Evolutionary conservation across 2,329 filamentous ascomycete species (phyloP).

Genomic region (Eurotiales sp.): DNA sequence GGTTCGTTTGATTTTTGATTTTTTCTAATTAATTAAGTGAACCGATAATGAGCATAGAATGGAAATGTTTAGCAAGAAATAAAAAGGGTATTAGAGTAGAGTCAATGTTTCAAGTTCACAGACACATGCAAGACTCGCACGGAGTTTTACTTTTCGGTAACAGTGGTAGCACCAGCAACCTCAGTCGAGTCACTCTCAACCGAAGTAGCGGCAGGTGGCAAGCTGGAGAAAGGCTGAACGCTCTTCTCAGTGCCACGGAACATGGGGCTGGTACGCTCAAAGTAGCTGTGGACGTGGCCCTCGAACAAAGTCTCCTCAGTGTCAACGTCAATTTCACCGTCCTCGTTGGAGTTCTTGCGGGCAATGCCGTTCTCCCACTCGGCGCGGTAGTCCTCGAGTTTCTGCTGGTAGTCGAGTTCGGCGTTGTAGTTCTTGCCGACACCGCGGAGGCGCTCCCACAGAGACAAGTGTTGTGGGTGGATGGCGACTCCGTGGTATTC

Average conservation of each 20-base stretch:
- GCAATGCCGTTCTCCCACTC: conserved; percentile 52
- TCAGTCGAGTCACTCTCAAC: conserved; percentile 11
- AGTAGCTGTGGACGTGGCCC: conserved; percentile 51
- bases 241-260: conserved; percentile 36
- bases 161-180: background rate
- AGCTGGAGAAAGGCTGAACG: conserved; percentile 26
- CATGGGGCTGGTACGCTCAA: conserved; percentile 49
- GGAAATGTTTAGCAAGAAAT: background rate
- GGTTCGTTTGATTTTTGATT: too few relatives aligned
- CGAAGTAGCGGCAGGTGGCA: conserved; percentile 30
- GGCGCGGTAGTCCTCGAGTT: conserved; percentile 75
- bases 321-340: conserved; percentile 35
- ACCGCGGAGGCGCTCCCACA: conserved; percentile 80
- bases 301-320: conserved; percentile 47
- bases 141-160: conserved; percentile 6
- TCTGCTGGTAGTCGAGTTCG: conserved; percentile 74
- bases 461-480: conserved; percentile 79
- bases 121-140: too few relatives aligned
- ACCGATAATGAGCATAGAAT: too few relatives aligned
- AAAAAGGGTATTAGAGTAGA: background rate
- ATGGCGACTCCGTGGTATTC: conserved; percentile 94
- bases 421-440: conserved; percentile 80
- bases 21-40: too few relatives aligned
- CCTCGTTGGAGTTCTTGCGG: conserved; percentile 50
- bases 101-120: background rate